Evolutionary conservation across 108 stramenopile species (phyloP), one percentile per base, ranked within the genome.

Genomic region (Cyclostephanos invisitatus): DNA sequence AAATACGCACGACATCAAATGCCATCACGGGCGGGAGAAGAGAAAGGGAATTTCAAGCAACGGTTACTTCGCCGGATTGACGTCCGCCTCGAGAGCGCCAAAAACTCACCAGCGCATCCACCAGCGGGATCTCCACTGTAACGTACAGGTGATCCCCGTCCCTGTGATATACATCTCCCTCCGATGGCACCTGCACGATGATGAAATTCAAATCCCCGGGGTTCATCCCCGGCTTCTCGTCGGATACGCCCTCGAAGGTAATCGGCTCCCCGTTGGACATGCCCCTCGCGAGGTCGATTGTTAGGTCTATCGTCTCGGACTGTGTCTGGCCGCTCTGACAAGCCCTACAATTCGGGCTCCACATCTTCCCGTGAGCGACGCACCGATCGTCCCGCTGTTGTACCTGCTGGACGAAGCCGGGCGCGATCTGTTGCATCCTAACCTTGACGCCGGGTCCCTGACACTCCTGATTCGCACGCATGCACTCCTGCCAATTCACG

Each of bases 391-490:
- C 98, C 3, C 82, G 71, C 58, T 91, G 84, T 64, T 97, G 98
- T 9, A 96, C 87, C 80, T 98, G 96, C 84, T 99, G 98, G 9
- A 99, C 97, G 85, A 99, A 98, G 24, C 98, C 98, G 11, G 98
- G 98, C 1, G 97, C 98, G 65, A 99, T 86, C 77, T 99, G 98
- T 68, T 97, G 96, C 74, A 92, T 84, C 28, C 84, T 68, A 22
- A 98, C 83, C 27, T 83, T 80, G 14, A 96, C 87, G 18, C 98
- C 98, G 2, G 91, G 89, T 28, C 96, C 98, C 37, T 94, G 91
- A 80, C 98, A 99, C 56, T 92, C 92, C 49, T 82, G 87, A 40
- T 83, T 88, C 18, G 73, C 72, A 36, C 86, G 91, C 83, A 93
- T 90, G 70, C 92, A 93, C 73, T 93, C 94, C 71, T 98, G 90